Percentiles rank a stretch among this genome's conserved stretches.
phyloP scores from a whole-genome alignment of 345 rosid species.

The Euphorbia tirucalli region DNA sequence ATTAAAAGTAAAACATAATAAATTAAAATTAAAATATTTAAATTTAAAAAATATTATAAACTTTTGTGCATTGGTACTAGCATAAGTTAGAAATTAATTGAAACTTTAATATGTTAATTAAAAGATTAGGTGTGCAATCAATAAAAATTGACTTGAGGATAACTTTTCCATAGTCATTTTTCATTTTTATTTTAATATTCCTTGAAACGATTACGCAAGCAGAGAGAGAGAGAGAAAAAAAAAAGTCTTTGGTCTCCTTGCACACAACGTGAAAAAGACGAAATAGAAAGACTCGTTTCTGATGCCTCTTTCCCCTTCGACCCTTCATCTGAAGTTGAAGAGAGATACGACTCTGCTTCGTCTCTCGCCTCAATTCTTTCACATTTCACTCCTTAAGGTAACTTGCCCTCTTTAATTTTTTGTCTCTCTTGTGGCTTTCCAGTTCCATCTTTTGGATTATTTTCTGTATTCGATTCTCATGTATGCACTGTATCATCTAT shows the following conservation, averaged over 20 bases:
- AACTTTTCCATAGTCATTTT: too few species aligned
- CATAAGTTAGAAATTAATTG: too few species aligned
- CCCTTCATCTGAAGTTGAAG: neutral
- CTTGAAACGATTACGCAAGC: too few species aligned
- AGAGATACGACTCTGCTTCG: neutral
- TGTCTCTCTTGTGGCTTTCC: neutral
- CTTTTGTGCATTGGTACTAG: too few species aligned
- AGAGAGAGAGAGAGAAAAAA: too few species aligned
- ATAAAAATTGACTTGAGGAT: too few species aligned
- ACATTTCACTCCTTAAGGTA: neutral
- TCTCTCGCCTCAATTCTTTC: neutral
- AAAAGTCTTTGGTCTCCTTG: neutral
- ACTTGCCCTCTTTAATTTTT: neutral
- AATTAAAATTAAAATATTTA: too few species aligned
- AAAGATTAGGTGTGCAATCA: too few species aligned
- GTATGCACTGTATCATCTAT: neutral
- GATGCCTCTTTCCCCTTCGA: neutral
- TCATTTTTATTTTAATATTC: too few species aligned
- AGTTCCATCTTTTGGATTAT: neutral
- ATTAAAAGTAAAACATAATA: too few species aligned
- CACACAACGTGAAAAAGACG: neutral
- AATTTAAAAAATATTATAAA: too few species aligned
- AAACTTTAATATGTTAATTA: too few species aligned
- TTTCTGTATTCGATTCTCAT: neutral
- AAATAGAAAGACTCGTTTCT: neutral